Evolutionary conservation across 345 rosid species (phyloP).

Genomic region (Gynandropsis gynandra): DNA sequence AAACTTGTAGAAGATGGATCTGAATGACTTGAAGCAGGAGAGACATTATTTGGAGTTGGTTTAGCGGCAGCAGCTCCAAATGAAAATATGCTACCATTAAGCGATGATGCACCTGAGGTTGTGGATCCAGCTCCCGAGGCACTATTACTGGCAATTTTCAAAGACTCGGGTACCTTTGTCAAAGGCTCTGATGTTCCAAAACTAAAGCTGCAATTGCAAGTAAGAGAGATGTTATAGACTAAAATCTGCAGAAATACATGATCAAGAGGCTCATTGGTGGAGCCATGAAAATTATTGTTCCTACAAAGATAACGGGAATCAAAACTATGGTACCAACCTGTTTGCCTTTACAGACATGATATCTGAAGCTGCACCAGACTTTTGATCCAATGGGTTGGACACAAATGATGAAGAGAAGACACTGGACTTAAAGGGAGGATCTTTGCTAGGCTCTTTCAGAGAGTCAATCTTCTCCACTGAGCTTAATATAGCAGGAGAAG

Average conservation of each 20-base stretch:
- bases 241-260: conserved; percentile 25
- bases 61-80: conserved; percentile 28
- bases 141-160: conserved; percentile 28
- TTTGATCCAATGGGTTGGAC: conserved; percentile 12
- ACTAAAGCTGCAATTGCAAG: conserved; percentile 44
- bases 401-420: conserved; percentile 9
- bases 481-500: conserved; percentile 10
- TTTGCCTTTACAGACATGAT: conserved; percentile 19
- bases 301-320: conserved; percentile 7
- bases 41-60: conserved; percentile 36
- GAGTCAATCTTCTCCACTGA: conserved; percentile 12
- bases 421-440: conserved; percentile 19
- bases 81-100: conserved; percentile 37
- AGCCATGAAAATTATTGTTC: conserved; percentile 10
- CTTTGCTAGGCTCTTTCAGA: conserved; percentile 20
- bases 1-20: conserved; percentile 24
- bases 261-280: conserved; percentile 14
- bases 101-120: conserved; percentile 31
- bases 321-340: conserved; percentile 27
- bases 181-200: conserved; percentile 27
- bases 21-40: conserved; percentile 31
- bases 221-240: conserved; percentile 18
- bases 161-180: conserved; percentile 34
- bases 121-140: conserved; percentile 26
- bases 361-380: conserved; percentile 20